Evolutionary conservation across 2,329 filamentous ascomycete species (phyloP).

Genomic region (Penicillium palitans): DNA sequence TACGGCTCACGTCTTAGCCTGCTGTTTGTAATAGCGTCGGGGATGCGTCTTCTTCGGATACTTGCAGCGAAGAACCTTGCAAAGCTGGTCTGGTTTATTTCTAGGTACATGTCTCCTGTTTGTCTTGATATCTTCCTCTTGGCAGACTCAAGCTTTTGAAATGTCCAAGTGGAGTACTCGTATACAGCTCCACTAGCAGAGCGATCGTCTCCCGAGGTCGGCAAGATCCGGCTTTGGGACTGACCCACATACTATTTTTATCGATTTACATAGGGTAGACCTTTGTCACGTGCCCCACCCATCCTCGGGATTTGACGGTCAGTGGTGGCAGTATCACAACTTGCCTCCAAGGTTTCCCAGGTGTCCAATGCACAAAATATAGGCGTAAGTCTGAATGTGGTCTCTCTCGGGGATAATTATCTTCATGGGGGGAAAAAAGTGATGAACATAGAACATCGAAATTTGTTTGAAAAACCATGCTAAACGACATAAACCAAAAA

Average conservation of each 20-base stretch:
- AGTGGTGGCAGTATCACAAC: too few species aligned
- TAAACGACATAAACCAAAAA: background rate
- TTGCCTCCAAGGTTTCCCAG: too few species aligned
- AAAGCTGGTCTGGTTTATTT: background rate
- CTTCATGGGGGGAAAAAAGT: background rate
- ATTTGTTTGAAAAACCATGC: background rate
- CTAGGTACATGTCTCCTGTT: background rate
- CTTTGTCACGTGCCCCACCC: background rate
- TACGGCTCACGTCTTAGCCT: background rate
- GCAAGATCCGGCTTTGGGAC: background rate
- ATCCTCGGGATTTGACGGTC: background rate
- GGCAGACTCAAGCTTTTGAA: background rate
- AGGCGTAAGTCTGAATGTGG: too few species aligned
- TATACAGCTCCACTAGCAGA: background rate
- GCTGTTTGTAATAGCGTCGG: background rate
- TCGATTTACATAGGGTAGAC: background rate
- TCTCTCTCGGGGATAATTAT: background rate
- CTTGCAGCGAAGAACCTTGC: background rate
- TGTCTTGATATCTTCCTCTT: background rate
- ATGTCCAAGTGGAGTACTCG: background rate
- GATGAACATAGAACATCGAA: too few species aligned
- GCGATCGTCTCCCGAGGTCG: background rate
- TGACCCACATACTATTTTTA: background rate
- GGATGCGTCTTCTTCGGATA: background rate
- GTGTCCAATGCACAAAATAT: background rate